Percentiles rank a stretch among this genome's conserved stretches.
Evolutionary conservation across 1,139 yeast species (phyloP).

Genomic region (Geotrichum siamense): DNA sequence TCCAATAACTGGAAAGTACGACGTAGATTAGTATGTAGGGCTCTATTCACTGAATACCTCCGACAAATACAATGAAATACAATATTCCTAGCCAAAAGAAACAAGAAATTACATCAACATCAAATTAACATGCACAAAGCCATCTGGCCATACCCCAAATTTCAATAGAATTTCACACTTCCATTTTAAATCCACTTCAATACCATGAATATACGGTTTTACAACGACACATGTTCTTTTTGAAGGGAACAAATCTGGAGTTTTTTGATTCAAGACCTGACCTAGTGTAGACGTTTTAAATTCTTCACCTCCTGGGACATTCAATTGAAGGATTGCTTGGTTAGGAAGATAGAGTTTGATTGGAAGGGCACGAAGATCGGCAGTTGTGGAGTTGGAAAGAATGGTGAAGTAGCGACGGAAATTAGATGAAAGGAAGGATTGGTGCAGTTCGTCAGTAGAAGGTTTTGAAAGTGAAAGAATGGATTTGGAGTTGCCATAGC

Average conservation of each 20-base stretch:
- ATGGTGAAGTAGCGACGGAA: neutral
- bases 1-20: too few relatives aligned
- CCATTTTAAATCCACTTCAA: conserved; percentile 42
- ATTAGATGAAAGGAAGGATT: conserved; percentile 35
- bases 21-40: too few relatives aligned
- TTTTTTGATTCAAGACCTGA: conserved; percentile 36
- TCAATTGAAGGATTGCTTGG: neutral
- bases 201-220: conserved; percentile 57
- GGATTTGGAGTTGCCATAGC: conserved; percentile 65
- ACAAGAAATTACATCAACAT: neutral
- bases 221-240: conserved; percentile 35
- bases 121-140: conserved; percentile 49
- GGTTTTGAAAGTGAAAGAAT: conserved; percentile 66
- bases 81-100: too few relatives aligned
- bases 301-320: conserved; percentile 3
- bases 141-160: conserved; percentile 58
- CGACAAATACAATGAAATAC: too few relatives aligned
- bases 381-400: neutral
- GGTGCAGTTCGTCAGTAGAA: conserved; percentile 48
- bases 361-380: neutral
- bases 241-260: conserved; percentile 44
- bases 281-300: conserved; percentile 38
- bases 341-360: neutral
- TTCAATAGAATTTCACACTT: conserved; percentile 49
- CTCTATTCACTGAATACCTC: too few relatives aligned